phyloP scores from a whole-genome alignment of 495 filamentous ascomycete genomes.

The Penicillium canescens region DNA sequence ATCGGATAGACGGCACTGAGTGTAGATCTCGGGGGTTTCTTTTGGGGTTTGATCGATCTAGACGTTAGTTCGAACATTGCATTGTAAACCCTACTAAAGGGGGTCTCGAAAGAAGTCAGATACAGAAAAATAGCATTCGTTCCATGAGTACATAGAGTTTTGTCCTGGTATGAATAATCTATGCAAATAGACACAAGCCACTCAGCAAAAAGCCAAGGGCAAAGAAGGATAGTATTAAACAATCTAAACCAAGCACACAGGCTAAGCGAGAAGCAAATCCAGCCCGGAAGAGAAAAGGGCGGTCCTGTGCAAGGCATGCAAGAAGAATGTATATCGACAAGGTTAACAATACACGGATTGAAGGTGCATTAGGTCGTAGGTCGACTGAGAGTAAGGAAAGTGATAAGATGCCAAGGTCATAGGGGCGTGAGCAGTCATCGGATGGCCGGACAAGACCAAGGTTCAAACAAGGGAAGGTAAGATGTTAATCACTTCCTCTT shows the following conservation, averaged over 20 bases:
- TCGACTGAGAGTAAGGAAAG: slow-evolving; percentile 8
- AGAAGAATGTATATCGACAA: slow-evolving; percentile 31
- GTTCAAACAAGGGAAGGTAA: slow-evolving; percentile 4
- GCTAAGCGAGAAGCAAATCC: slow-evolving; percentile 6
- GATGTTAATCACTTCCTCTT: slow-evolving; percentile 42
- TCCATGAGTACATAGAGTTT: background rate
- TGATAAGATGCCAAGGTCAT: slow-evolving; percentile 19
- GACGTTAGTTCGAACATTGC: too few species aligned
- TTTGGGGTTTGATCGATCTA: too few species aligned
- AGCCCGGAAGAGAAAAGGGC: slow-evolving; percentile 9
- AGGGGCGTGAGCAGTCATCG: slow-evolving; percentile 27
- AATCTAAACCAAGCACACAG: slow-evolving; percentile 30
- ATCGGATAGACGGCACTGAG: too few species aligned
- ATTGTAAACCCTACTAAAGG: too few species aligned
- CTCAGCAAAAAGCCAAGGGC: slow-evolving; percentile 5
- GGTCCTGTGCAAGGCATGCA: slow-evolving; percentile 28
- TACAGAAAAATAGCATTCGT: background rate
- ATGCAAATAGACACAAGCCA: slow-evolving; percentile 10
- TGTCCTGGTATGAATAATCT: background rate
- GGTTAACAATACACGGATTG: slow-evolving; percentile 25
- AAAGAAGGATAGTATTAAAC: slow-evolving; percentile 32
- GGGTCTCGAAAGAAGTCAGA: too few species aligned
- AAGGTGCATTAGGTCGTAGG: slow-evolving; percentile 30
- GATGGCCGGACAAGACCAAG: slow-evolving; percentile 7
- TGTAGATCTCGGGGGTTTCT: too few species aligned